These are phyloP conservation scores for Neopestalotiopsis sp. DNA, from an alignment of 2,329 filamentous ascomycete genomes.

Conservation along the genomic window DNA sequence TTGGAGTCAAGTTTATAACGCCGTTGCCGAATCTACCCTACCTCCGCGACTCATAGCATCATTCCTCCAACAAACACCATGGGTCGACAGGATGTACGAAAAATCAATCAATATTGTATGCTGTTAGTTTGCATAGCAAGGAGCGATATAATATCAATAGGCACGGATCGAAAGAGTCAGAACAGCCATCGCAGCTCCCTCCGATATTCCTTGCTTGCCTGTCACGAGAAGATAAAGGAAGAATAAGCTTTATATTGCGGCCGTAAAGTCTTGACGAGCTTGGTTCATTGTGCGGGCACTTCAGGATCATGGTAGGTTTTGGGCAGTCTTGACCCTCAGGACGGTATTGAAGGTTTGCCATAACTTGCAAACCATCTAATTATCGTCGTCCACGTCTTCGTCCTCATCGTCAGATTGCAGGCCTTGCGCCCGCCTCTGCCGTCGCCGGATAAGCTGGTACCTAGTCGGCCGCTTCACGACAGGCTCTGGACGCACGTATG, in stretches of 20 bases:
- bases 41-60: too few relatives aligned
- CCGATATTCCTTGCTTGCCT: slow-evolving; percentile 6
- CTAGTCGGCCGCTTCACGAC: slow-evolving; percentile 1
- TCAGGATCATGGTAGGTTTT: too few relatives aligned
- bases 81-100: too few relatives aligned
- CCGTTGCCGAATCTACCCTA: too few relatives aligned
- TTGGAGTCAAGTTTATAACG: too few relatives aligned
- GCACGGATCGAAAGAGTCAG: not conserved
- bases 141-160: too few relatives aligned
- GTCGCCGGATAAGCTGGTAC: slow-evolving; percentile 1
- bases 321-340: not conserved
- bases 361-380: slow-evolving; percentile 3
- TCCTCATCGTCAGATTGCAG: slow-evolving; percentile 9
- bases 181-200: not conserved
- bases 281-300: not conserved
- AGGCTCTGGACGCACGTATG: slow-evolving; percentile 11
- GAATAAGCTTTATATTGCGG: slow-evolving; percentile 2
- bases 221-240: slow-evolving; percentile 9
- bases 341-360: not conserved
- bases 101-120: too few relatives aligned
- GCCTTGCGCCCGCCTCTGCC: slow-evolving; percentile 6
- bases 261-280: not conserved
- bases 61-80: too few relatives aligned
- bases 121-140: too few relatives aligned
- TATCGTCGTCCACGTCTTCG: not conserved